These are phyloP conservation scores for Sporothrix mexicana DNA, from an alignment of 2,329 filamentous ascomycete genomes.

Conservation along the genomic window DNA sequence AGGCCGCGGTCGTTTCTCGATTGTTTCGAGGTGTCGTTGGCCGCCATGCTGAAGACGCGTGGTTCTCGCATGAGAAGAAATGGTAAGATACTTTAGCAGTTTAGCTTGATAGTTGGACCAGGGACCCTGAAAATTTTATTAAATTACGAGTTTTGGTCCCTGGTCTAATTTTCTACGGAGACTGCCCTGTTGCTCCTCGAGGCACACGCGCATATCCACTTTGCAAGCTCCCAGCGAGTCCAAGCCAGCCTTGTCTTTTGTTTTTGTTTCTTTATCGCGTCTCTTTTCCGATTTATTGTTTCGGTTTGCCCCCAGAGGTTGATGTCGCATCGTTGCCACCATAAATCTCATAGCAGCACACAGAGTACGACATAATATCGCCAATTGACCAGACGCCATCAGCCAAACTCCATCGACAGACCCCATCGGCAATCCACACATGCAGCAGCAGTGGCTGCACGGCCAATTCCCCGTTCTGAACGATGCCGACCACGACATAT, in stretches of 20 bases:
- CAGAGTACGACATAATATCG: no score
- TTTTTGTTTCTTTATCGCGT: not conserved
- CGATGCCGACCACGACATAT: not conserved
- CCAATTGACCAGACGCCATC: not conserved
- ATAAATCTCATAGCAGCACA: no score
- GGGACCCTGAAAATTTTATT: slow-evolving; percentile 1
- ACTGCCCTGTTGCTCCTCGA: not conserved
- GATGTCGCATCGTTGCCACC: not conserved
- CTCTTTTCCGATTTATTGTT: not conserved
- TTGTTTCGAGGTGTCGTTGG: not conserved
- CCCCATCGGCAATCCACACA: no score
- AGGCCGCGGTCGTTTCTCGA: no score
- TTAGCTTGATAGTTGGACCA: not conserved
- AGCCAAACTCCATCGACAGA: not conserved
- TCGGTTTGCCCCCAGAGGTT: no score
- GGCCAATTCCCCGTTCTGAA: not conserved
- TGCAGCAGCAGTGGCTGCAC: not conserved
- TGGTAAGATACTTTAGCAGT: not conserved
- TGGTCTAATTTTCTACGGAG: not conserved
- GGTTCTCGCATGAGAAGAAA: no score
- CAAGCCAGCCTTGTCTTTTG: not conserved
- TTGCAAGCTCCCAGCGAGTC: not conserved
- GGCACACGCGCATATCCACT: no score
- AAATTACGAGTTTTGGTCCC: slow-evolving; percentile 13
- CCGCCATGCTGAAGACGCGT: no score